A percentile compares a stretch with the other conserved stretches of the same genome.
Evolutionary conservation across 768 basidiomycete species (phyloP).

Genomic region (Pisolithus albus): DNA sequence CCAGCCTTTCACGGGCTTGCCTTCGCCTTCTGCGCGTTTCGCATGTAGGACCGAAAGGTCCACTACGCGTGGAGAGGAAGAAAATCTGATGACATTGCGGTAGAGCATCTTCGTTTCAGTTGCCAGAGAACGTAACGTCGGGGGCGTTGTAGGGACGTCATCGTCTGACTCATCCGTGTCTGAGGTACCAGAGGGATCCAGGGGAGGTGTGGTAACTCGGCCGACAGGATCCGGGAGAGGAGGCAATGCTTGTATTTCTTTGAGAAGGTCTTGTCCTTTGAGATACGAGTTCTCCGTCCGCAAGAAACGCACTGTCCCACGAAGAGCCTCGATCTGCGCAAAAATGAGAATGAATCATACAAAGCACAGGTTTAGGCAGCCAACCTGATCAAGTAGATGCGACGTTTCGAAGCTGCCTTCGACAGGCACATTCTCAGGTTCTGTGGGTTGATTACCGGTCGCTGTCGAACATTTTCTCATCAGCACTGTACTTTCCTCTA

Average conservation of each 20-base stretch:
- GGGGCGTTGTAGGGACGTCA: slow-evolving; percentile 39
- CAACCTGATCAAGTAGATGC: slow-evolving; percentile 79
- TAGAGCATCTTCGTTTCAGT: slow-evolving; percentile 84
- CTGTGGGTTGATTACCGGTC: slow-evolving; percentile 43
- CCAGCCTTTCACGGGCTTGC: slow-evolving; percentile 53
- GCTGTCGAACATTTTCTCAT: slow-evolving; percentile 21
- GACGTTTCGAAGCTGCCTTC: slow-evolving; percentile 85
- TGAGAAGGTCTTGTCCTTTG: slow-evolving; percentile 85
- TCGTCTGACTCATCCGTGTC: slow-evolving; percentile 61
- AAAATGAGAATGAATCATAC: slow-evolving; percentile 4
- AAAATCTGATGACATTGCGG: slow-evolving; percentile 82
- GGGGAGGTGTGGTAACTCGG: slow-evolving; percentile 56
- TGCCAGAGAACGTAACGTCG: slow-evolving; percentile 58
- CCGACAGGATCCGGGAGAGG: slow-evolving; percentile 45
- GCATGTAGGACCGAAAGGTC: slow-evolving; percentile 65
- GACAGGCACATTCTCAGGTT: slow-evolving; percentile 56
- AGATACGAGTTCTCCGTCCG: slow-evolving; percentile 90
- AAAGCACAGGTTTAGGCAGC: slow-evolving; percentile 21
- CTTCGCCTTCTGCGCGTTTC: slow-evolving; percentile 43
- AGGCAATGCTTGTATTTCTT: slow-evolving; percentile 72
- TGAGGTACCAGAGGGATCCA: slow-evolving; percentile 57
- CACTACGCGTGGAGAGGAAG: slow-evolving; percentile 77
- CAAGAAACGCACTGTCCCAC: slow-evolving; percentile 87
- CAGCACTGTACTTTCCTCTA: neutral
- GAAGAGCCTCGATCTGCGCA: slow-evolving; percentile 77